phyloP scores from a whole-genome alignment of 1,284 basidiomycete species.

The Golubevia pallescens region DNA sequence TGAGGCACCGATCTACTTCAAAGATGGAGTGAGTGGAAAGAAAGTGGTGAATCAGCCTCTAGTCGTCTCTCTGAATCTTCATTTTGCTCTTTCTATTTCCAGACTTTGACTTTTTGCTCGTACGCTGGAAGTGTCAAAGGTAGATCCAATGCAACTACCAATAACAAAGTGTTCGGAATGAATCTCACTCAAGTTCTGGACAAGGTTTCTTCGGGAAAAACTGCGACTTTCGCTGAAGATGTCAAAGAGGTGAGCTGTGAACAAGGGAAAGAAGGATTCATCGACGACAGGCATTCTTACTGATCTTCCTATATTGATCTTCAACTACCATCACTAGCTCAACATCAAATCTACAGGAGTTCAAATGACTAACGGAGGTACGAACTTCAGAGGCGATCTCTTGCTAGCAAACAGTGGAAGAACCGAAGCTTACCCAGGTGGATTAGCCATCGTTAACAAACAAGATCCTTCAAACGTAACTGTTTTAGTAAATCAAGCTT shows the following conservation, averaged over 20 bases:
- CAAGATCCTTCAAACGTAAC: not conserved
- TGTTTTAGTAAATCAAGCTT: slow-evolving; percentile 68
- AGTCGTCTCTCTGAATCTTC: not conserved
- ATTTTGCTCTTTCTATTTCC: not conserved
- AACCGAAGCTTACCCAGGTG: slow-evolving; percentile 70
- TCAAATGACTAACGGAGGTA: slow-evolving; percentile 68
- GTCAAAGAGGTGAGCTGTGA: slow-evolving; percentile 7
- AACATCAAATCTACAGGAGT: slow-evolving; percentile 7
- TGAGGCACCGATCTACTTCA: slow-evolving; percentile 16
- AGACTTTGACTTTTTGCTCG: slow-evolving; percentile 11
- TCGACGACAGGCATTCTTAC: not conserved
- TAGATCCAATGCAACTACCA: slow-evolving; percentile 2
- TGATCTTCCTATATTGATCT: not conserved
- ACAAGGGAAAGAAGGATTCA: not conserved
- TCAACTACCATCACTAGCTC: not conserved
- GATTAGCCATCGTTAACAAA: slow-evolving; percentile 72
- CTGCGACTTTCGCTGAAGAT: not conserved
- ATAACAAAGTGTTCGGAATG: slow-evolving; percentile 10
- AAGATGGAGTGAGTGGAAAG: slow-evolving; percentile 3
- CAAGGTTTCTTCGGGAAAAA: not conserved
- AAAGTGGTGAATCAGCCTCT: not conserved
- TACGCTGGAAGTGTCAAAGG: slow-evolving; percentile 10
- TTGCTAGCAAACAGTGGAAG: slow-evolving; percentile 75
- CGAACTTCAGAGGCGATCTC: slow-evolving; percentile 69
- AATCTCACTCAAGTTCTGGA: not conserved